These are phyloP conservation scores for Aspergillus unguis DNA, from an alignment of 2,329 filamentous ascomycete genomes.

Conservation along the genomic window DNA sequence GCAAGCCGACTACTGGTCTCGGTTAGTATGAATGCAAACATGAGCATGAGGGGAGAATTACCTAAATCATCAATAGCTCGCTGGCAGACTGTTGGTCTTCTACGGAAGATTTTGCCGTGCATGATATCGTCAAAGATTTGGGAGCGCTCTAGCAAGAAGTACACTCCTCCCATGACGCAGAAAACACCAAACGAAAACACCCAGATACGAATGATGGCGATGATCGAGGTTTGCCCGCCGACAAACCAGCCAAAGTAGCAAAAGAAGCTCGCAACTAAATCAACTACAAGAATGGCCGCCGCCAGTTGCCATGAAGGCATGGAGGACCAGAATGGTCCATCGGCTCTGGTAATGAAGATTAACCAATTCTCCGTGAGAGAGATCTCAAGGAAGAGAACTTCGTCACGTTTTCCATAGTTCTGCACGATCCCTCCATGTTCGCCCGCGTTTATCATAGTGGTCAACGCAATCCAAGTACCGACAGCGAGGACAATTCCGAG, in stretches of 20 bases:
- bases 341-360: constrained; percentile 93
- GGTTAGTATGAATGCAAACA: constrained; percentile 46
- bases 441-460: constrained; percentile 70
- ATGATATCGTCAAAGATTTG: constrained; percentile 85
- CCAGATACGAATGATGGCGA: constrained; percentile 84
- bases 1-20: constrained; percentile 71
- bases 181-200: constrained; percentile 89
- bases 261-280: constrained; percentile 82
- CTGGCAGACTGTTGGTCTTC: constrained; percentile 66
- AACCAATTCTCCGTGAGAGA: constrained; percentile 93
- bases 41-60: constrained; percentile 49
- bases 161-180: constrained; percentile 73
- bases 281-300: constrained; percentile 53
- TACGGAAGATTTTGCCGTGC: constrained; percentile 75
- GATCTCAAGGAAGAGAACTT: constrained; percentile 84
- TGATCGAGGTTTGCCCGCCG: constrained; percentile 66
- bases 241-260: constrained; percentile 82
- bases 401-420: constrained; percentile 79
- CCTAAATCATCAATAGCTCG: constrained; percentile 84
- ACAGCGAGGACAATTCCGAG: constrained; percentile 76
- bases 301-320: constrained; percentile 73
- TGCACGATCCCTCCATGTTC: constrained; percentile 80
- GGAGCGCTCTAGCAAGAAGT: constrained; percentile 79
- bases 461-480: constrained; percentile 85
- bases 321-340: constrained; percentile 88